Conservation (phyloP, 345 rosid species). For the Acer yangbiense region DNA sequence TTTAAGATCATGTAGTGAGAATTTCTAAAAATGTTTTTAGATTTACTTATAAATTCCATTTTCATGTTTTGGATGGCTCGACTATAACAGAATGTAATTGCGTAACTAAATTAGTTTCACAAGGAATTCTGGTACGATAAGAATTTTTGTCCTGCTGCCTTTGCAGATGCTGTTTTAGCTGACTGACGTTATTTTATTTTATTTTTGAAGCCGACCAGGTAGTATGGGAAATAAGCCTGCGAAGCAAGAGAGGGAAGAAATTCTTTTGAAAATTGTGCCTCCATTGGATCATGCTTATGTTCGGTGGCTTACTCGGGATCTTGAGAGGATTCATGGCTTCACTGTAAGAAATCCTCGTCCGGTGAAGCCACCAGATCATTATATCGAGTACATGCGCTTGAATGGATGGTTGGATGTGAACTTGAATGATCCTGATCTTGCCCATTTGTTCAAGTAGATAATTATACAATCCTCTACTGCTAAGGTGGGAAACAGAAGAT, state of each 20-base stretch:
- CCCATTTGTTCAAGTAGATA: constrained; percentile 57
- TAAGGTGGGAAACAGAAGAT: not conserved
- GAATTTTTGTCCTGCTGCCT: not conserved
- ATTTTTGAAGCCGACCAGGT: constrained; percentile 23
- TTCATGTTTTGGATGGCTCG: not conserved
- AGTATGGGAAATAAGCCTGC: constrained; percentile 75
- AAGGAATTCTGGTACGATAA: too few species aligned
- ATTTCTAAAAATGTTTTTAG: not conserved
- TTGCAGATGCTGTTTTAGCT: not conserved
- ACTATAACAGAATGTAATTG: too few species aligned
- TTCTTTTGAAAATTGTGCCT: constrained; percentile 60
- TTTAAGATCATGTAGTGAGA: constrained; percentile 19
- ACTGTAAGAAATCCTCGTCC: constrained; percentile 47
- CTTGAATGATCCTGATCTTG: constrained; percentile 76
- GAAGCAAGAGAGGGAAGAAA: constrained; percentile 58
- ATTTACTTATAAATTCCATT: not conserved
- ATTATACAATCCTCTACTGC: not conserved
- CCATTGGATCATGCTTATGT: constrained; percentile 59
- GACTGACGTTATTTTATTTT: not conserved
- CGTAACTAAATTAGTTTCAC: too few species aligned
- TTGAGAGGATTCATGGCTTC: constrained; percentile 67
- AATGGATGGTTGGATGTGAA: constrained; percentile 70
- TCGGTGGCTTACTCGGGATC: constrained; percentile 80
- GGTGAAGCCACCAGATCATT: constrained; percentile 69
- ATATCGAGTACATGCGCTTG: constrained; percentile 60